Base-by-base conservation (phyloP, 495 filamentous ascomycete genomes). In the Delitschia confertaspora region DNA sequence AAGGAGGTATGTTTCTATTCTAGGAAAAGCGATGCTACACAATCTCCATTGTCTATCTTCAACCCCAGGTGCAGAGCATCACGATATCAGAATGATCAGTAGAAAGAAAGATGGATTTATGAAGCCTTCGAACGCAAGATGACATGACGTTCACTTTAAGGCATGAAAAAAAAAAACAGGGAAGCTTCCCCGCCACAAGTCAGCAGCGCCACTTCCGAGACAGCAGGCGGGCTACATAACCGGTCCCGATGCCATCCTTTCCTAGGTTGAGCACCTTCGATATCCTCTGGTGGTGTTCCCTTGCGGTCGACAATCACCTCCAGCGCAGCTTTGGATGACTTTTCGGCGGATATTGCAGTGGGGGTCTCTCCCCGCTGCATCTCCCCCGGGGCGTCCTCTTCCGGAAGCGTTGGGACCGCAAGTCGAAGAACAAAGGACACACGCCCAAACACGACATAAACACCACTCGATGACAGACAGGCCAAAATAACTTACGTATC, bases 161-260 rank as follows among this genome's bases (percentile, higher is more conserved):
- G 30, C 10, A 31, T 34, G 38, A 27, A 20, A 43, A 49, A 55
- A 27, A 20, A 43, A 49, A 55, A 47, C 52, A 55, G 42, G 52
- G 47, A 42, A 50, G 16, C n/a, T 8, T 22, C 24, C 18, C 33
- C 17, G 29, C 44, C 10, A 32, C 27, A 29, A 21, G 22, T 16
- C 36, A 10, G 29, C 38, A 20, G 25, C 36, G 39, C 38, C 27
- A 38, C 51, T 30, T 22, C 29, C 31, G 33, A n/a, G 35, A 11
- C 36, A 33, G n/a, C n/a, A n/a, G n/a, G n/a, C 27, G 7, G 38
- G 35, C 31, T 56, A 56, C 53, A 56, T 50, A 56, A 51, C 43
- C 11, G 44, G 22, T 38, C 17, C 26, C 13, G 9, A 14, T 43
- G 13, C 30, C 52, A 38, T 38, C 23, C 14, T 41, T 39, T 26